Evolutionary conservation across 2,329 filamentous ascomycete species (phyloP), one percentile per base, ranked within the genome.

Genomic region (Ophiocordyceps camponoti-leonardi): DNA sequence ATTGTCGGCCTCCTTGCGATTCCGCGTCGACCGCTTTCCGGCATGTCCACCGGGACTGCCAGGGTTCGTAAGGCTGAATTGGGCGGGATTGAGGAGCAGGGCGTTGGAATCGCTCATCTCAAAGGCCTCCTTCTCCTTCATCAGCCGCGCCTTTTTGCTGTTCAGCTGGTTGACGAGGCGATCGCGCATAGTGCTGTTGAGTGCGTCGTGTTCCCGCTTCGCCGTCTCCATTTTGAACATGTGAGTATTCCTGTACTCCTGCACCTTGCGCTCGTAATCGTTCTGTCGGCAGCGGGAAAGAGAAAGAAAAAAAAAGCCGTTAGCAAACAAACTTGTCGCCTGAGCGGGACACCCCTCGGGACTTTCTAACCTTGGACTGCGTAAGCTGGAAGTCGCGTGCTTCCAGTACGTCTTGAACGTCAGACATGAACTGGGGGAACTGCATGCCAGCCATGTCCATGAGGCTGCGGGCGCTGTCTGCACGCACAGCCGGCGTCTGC

Each of bases 401-500:
- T 62, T 96, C 88, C 52, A 94, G 79, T 8, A 86, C 75, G 61
- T 93, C 82, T 58, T 95, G 93, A 45, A 95, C 76, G 49, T 90
- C 79, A 52, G 86, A 77, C 19, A 92, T 78, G 66, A 93, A 96
- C 53, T 86, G 79, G 48, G 81, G 74, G 61, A 94, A 95, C 57
- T 83, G 78, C 55, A 81, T 85, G 1, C 92, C 92, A 31, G 86
- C 86, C 66, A 84, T 82, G 45, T 81, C 73, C 23, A 85, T 58
- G 57, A 83, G 63, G 56, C 75, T 73, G 64, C 75, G 64, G 23
- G 68, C 67, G 46, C 53, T 59, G 35, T 68, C 66, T 18, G 62
- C 60, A 44, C 66, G 58, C 6, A 62, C 59, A 3, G 60, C 62
- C 49, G 66, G 60, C 12, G 68, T 68, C 44, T 72, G 69, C 35